phyloP scores from a whole-genome alignment of 1,284 basidiomycete genomes.

The Ceratobasidium papillatum region DNA sequence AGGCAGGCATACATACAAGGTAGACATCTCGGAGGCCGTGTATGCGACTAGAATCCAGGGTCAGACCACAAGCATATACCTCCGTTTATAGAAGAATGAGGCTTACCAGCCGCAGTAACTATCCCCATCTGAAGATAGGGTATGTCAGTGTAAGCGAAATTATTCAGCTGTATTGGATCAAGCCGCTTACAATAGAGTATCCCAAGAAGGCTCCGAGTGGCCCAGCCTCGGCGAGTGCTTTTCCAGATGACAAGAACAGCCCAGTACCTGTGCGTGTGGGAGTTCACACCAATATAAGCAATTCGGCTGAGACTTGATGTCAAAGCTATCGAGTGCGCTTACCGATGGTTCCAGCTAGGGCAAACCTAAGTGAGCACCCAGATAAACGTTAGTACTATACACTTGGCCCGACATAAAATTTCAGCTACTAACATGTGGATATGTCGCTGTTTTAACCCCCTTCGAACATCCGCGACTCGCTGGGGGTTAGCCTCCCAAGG shows the following conservation, averaged over 20 bases:
- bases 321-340: not conserved
- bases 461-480: conserved; percentile 30
- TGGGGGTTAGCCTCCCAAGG: conserved; percentile 33
- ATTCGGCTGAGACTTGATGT: not conserved
- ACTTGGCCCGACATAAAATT: not conserved
- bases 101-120: conserved; percentile 37
- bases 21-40: conserved; percentile 40
- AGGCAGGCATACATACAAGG: conserved; percentile 25
- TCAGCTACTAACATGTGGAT: conserved; percentile 34
- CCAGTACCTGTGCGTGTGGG: conserved; percentile 39
- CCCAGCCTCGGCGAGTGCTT: conserved; percentile 44
- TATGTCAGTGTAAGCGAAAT: not conserved
- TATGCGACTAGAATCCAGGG: conserved; percentile 37
- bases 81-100: not conserved
- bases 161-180: not conserved
- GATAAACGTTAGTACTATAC: not conserved
- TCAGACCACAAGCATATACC: not conserved
- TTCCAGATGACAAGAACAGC: conserved; percentile 43
- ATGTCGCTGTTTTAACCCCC: conserved; percentile 34
- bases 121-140: conserved; percentile 19
- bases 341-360: conserved; percentile 36
- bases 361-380: conserved; percentile 13
- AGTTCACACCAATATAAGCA: not conserved
- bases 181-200: conserved; percentile 40
- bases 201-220: conserved; percentile 44